Percentiles rank a stretch among this genome's conserved stretches.
Conservation (phyloP, 1,284 basidiomycete species). For the Ceraceosorus guamensis region DNA sequence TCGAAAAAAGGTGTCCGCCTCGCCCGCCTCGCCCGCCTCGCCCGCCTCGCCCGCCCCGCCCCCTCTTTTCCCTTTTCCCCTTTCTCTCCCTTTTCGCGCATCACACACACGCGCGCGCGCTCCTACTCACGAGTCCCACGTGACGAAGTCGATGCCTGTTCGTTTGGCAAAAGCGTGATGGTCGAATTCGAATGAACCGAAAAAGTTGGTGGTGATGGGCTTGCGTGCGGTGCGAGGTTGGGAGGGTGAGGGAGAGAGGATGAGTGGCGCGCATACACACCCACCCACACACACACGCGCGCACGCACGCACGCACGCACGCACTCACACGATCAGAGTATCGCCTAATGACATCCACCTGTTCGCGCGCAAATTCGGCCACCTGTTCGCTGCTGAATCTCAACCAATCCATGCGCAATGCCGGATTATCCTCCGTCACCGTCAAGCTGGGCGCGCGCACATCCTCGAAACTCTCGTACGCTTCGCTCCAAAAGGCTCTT, state of each 20-base stretch:
- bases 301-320: too few species aligned
- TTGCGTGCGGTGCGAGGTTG: background rate
- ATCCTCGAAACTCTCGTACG: slow-evolving; percentile 23
- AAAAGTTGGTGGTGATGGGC: slow-evolving; percentile 29
- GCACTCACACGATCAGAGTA: background rate
- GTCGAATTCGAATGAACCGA: slow-evolving; percentile 21
- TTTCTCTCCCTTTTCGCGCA: too few species aligned
- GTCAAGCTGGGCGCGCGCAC: slow-evolving; percentile 21
- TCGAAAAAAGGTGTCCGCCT: too few species aligned
- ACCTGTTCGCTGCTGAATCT: slow-evolving; percentile 24
- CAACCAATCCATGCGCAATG: slow-evolving; percentile 25
- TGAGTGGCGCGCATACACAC: background rate
- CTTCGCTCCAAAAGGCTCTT: slow-evolving; percentile 23
- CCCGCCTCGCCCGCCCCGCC: too few species aligned
- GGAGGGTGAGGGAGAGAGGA: background rate
- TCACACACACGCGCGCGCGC: too few species aligned
- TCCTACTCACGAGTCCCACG: slow-evolving; percentile 17
- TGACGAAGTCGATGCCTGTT: slow-evolving; percentile 20
- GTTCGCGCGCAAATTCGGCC: slow-evolving; percentile 22
- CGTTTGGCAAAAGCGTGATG: slow-evolving; percentile 21
- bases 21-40: too few species aligned
- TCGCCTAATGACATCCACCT: slow-evolving; percentile 19
- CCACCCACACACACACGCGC: too few species aligned
- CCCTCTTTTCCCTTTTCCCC: too few species aligned
- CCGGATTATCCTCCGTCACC: slow-evolving; percentile 23